These are phyloP conservation scores for Suzukiozyma palmioleophila DNA, from an alignment of 1,139 yeast species.

Conservation along the genomic window DNA sequence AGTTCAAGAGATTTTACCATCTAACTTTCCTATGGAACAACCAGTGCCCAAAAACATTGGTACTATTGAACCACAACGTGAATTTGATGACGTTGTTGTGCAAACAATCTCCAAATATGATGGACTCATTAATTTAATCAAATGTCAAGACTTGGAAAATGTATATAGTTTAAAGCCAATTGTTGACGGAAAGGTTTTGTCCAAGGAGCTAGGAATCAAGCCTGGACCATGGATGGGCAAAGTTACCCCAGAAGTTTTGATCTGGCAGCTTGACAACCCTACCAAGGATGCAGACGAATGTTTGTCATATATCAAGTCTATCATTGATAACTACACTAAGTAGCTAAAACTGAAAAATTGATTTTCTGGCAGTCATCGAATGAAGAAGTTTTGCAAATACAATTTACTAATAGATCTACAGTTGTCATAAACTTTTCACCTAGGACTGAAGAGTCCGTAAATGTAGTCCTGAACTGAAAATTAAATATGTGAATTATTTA, in stretches of 20 bases:
- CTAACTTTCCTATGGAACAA: neutral
- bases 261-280: constrained; percentile 79
- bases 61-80: constrained; percentile 3
- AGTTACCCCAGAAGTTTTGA: constrained; percentile 50
- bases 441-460: too few relatives aligned
- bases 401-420: too few relatives aligned
- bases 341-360: neutral
- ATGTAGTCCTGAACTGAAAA: too few relatives aligned
- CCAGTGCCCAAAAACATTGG: constrained; percentile 1
- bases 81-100: constrained; percentile 6
- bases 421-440: too few relatives aligned
- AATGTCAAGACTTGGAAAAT: constrained; percentile 28
- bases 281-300: constrained; percentile 48
- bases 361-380: too few relatives aligned
- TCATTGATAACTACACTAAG: constrained; percentile 6
- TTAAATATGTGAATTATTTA: too few relatives aligned
- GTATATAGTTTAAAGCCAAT: constrained; percentile 48
- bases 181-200: constrained; percentile 66
- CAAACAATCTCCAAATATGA: constrained; percentile 26
- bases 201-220: constrained; percentile 46
- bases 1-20: constrained; percentile 7
- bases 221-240: constrained; percentile 85
- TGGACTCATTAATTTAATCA: constrained; percentile 22
- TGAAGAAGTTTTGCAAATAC: too few relatives aligned
- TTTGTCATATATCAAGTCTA: constrained; percentile 37